Percentiles rank a stretch among this genome's conserved stretches.
Conservation (phyloP, 73 alveolate genomes). For the Durusdinium trenchii region DNA sequence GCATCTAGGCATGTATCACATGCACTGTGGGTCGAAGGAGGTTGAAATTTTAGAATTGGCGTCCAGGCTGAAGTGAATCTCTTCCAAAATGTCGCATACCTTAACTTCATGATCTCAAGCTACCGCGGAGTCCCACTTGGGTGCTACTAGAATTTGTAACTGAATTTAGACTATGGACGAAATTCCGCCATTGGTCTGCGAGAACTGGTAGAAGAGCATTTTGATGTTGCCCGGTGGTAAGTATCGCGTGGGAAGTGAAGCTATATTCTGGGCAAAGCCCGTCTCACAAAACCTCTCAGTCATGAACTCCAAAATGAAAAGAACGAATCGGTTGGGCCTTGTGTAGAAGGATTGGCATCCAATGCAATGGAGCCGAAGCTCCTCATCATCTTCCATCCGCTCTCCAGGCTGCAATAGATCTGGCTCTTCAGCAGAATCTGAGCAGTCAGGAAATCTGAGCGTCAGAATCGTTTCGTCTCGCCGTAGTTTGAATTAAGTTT, state of each 20-base stretch:
- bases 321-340: not conserved
- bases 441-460: not conserved
- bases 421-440: not conserved
- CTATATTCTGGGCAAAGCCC: not conserved
- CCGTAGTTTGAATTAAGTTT: too few relatives aligned
- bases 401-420: not conserved
- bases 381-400: not conserved
- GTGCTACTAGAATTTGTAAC: not conserved
- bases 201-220: not conserved
- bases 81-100: not conserved
- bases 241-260: not conserved
- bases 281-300: not conserved
- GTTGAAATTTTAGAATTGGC: not conserved
- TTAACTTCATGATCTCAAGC: not conserved
- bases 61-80: not conserved
- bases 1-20: too few relatives aligned
- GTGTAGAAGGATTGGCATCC: not conserved
- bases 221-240: not conserved
- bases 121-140: not conserved
- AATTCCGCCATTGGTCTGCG: not conserved
- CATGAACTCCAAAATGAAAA: not conserved
- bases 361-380: not conserved
- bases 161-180: not conserved
- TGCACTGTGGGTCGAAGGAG: not conserved
- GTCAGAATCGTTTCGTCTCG: not conserved